A percentile compares a stretch with the other conserved stretches of the same genome.
phyloP scores from a whole-genome alignment of 345 rosid genomes.

The Sonneratia alba region DNA sequence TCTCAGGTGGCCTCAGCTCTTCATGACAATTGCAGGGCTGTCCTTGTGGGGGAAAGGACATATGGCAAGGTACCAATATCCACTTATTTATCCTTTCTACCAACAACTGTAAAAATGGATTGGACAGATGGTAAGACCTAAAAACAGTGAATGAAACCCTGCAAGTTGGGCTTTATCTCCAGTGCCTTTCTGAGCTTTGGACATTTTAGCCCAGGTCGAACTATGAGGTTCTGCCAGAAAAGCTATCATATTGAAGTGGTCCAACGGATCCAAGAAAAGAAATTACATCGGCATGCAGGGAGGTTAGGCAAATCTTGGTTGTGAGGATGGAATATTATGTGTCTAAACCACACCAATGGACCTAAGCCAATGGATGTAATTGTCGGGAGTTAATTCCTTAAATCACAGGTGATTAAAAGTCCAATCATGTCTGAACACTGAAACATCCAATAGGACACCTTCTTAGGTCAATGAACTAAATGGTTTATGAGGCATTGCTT shows the following conservation, averaged over 20 bases:
- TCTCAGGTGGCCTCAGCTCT: constrained; percentile 95
- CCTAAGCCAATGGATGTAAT: background rate
- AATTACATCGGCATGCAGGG: background rate
- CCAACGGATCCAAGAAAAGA: background rate
- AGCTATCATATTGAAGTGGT: background rate
- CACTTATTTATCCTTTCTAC: background rate
- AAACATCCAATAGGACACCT: background rate
- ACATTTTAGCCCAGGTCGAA: background rate
- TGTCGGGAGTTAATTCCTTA: background rate
- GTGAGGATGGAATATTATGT: background rate
- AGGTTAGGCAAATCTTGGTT: background rate
- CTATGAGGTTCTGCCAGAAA: background rate
- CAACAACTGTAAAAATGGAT: background rate
- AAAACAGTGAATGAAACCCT: background rate
- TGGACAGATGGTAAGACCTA: background rate
- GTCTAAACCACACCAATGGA: background rate
- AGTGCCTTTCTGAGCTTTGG: background rate
- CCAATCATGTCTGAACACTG: background rate
- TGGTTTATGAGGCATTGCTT: background rate
- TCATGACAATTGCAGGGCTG: constrained; percentile 95
- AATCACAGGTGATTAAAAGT: background rate
- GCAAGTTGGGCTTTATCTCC: background rate
- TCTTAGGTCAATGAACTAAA: background rate
- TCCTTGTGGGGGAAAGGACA: constrained; percentile 86
- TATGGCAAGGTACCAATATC: constrained; percentile 63